phyloP scores from a whole-genome alignment of 768 basidiomycete species.

The Boletus bicolor region DNA sequence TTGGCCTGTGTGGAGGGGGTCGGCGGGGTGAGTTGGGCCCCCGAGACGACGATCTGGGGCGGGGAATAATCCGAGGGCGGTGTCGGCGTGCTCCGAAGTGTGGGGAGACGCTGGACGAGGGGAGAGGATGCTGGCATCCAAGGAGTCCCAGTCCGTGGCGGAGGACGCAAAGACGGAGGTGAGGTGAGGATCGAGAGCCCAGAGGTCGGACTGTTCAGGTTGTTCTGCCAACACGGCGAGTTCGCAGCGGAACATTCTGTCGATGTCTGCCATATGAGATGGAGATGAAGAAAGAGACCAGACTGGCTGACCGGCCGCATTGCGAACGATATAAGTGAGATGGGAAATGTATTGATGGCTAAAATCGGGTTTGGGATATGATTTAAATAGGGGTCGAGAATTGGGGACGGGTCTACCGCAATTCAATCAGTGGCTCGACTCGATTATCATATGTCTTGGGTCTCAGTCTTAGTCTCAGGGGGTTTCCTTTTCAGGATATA shows the following conservation, averaged over 20 bases:
- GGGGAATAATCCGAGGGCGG: conserved; percentile 13
- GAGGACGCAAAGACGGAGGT: background rate
- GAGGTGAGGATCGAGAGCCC: conserved; percentile 4
- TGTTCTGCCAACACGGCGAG: conserved; percentile 14
- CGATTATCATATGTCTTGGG: background rate
- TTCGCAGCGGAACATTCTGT: conserved; percentile 23
- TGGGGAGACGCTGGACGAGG: background rate
- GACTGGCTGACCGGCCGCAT: conserved; percentile 13
- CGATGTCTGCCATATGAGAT: conserved; percentile 22
- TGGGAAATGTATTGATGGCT: conserved; percentile 16
- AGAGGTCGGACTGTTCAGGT: background rate
- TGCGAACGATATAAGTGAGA: conserved; percentile 9
- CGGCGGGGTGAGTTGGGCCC: background rate
- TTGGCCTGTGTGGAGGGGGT: background rate
- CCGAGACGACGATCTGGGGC: conserved; percentile 6
- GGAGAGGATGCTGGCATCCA: background rate
- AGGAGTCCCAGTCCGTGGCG: background rate
- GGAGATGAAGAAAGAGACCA: background rate
- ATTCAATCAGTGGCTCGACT: background rate
- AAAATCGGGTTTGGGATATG: background rate
- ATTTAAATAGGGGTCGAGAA: too few species aligned
- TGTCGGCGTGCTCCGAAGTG: background rate
- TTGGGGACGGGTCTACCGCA: too few species aligned
- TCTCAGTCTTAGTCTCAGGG: background rate
- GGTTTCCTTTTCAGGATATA: conserved; percentile 4